phyloP scores from a whole-genome alignment of 129 eudicot species.

The Centrapalus pauciflorus region DNA sequence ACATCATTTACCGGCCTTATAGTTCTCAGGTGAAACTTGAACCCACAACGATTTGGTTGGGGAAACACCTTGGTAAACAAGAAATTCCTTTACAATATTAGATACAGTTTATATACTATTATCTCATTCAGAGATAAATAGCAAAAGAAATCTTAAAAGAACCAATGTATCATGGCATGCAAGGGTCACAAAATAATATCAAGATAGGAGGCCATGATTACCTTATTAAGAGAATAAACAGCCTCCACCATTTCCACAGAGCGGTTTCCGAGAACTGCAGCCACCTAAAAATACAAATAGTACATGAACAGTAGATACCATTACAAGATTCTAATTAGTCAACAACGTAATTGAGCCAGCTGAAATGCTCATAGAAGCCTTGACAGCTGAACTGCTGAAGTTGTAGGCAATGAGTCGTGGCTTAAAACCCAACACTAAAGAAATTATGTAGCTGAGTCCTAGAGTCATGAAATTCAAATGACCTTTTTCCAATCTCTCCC shows the following conservation, averaged over 20 bases:
- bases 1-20: background rate
- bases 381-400: background rate
- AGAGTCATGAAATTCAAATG: constrained; percentile 11
- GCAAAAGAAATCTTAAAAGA: constrained; percentile 7
- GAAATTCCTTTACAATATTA: background rate
- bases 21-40: no score
- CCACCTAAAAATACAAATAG: constrained; percentile 49
- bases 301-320: constrained; percentile 5
- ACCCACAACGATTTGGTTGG: no score
- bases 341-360: background rate
- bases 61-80: no score
- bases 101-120: constrained; percentile 13
- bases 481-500: constrained; percentile 99
- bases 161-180: background rate
- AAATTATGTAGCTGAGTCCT: background rate
- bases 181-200: constrained; percentile 9
- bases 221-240: constrained; percentile 85
- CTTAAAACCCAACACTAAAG: background rate
- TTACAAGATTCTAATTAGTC: constrained; percentile 4
- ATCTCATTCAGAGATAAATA: constrained; percentile 6
- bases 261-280: constrained; percentile 61
- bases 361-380: constrained; percentile 13
- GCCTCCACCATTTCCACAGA: constrained; percentile 95
- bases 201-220: constrained; percentile 26
- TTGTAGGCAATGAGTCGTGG: background rate